Percentiles rank a stretch among this genome's conserved stretches.
Conservation (phyloP, 1,139 yeast genomes). For the Debaryomyces nepalensis region DNA sequence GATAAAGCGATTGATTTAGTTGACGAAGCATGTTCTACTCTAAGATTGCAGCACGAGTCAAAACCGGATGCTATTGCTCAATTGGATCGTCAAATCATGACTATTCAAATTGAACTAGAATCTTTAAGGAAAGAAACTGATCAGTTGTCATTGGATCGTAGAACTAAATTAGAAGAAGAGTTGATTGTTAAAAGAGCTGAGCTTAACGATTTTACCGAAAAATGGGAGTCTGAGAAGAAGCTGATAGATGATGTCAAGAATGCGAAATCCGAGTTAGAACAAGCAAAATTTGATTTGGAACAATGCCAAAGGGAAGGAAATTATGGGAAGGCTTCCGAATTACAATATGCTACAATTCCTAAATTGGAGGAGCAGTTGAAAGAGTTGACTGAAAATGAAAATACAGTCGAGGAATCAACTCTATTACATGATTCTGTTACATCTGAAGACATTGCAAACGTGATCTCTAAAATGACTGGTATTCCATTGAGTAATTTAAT, state of each 20-base stretch:
- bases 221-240: conserved; percentile 84
- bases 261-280: conserved; percentile 82
- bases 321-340: conserved; percentile 85
- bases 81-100: conserved; percentile 88
- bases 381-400: conserved; percentile 49
- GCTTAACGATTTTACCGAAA: conserved; percentile 66
- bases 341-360: conserved; percentile 88
- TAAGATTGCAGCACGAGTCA: conserved; percentile 92
- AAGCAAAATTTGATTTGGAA: conserved; percentile 81
- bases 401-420: conserved; percentile 24
- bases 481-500: conserved; percentile 90
- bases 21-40: conserved; percentile 96
- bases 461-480: conserved; percentile 93
- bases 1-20: conserved; percentile 96
- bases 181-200: conserved; percentile 67
- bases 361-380: conserved; percentile 64
- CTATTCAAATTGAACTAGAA: conserved; percentile 92
- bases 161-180: conserved; percentile 64
- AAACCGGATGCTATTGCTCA: conserved; percentile 94
- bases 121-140: conserved; percentile 92
- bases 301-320: conserved; percentile 82
- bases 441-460: conserved; percentile 90
- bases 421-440: conserved; percentile 92
- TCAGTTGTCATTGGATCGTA: conserved; percentile 77
- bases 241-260: conserved; percentile 76